These are phyloP conservation scores for Alternaria novae-zelandiae DNA, from an alignment of 2,329 filamentous ascomycete species.

Conservation along the genomic window DNA sequence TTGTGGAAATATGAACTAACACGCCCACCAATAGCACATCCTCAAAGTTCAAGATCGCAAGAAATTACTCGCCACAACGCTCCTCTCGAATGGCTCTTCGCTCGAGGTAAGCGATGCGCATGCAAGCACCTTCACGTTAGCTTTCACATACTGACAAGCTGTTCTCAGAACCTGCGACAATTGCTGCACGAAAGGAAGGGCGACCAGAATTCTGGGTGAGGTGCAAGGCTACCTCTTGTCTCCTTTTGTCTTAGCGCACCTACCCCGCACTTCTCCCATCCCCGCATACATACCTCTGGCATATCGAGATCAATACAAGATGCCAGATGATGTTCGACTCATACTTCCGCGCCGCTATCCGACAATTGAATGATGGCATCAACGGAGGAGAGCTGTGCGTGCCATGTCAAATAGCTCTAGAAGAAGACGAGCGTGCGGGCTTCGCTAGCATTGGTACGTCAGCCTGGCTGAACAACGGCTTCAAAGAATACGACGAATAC, in stretches of 20 bases:
- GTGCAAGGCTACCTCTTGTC: too few relatives aligned
- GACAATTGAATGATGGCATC: background rate
- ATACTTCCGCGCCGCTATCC: background rate
- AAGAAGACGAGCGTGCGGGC: background rate
- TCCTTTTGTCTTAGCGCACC: too few relatives aligned
- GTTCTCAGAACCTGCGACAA: background rate
- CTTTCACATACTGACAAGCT: background rate
- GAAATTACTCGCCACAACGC: background rate
- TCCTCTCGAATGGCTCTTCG: background rate
- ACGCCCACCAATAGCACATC: background rate
- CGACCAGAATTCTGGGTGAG: too few relatives aligned
- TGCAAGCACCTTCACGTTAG: accelerated
- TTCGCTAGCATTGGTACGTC: background rate
- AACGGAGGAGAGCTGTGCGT: conserved; percentile 3
- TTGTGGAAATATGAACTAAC: background rate
- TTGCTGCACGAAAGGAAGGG: background rate
- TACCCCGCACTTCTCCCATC: too few relatives aligned
- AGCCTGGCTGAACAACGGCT: conserved; percentile 2
- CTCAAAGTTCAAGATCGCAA: conserved; percentile 5
- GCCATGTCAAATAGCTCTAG: conserved; percentile 3
- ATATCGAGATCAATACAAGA: too few relatives aligned
- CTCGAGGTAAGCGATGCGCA: background rate
- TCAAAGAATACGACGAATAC: background rate
- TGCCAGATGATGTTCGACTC: background rate
- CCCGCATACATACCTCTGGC: too few relatives aligned